Evolutionary conservation across 192 early-diverging fungal genomes (phyloP).

Genomic region (Umbelopsis isabellina): DNA sequence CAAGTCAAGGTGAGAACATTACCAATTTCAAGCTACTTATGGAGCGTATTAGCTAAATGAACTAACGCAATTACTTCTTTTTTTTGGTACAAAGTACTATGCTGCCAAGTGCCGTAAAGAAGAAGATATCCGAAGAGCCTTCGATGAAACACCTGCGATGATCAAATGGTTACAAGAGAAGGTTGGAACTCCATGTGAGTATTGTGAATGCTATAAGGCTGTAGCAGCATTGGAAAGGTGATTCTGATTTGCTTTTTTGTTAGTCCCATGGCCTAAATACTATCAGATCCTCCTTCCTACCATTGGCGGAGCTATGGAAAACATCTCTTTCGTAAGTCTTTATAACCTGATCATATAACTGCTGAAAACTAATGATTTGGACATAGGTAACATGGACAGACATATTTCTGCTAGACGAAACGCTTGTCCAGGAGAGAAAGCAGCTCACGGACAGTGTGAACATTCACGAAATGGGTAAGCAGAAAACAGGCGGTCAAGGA

Average conservation of each 20-base stretch:
- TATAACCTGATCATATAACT: neutral
- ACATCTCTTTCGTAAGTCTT: slow-evolving; percentile 47
- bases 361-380: neutral
- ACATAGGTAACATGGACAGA: slow-evolving; percentile 47
- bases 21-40: neutral
- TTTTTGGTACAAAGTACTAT: slow-evolving; percentile 38
- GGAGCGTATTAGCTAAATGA: neutral
- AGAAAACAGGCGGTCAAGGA: neutral
- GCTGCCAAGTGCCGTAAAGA: slow-evolving; percentile 43
- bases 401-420: slow-evolving; percentile 42
- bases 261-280: slow-evolving; percentile 61
- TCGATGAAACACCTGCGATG: slow-evolving; percentile 51
- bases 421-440: slow-evolving; percentile 31
- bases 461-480: slow-evolving; percentile 59
- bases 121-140: slow-evolving; percentile 45
- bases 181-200: slow-evolving; percentile 37
- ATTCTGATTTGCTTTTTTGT: neutral
- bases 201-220: neutral
- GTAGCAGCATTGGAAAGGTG: neutral
- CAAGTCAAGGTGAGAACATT: slow-evolving; percentile 38
- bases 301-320: slow-evolving; percentile 59
- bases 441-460: slow-evolving; percentile 43
- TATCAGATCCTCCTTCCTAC: slow-evolving; percentile 45
- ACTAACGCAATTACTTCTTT: neutral
- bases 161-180: slow-evolving; percentile 54